Conservation (phyloP, 2,329 filamentous ascomycete genomes). For the Paecilomyces sp. region DNA sequence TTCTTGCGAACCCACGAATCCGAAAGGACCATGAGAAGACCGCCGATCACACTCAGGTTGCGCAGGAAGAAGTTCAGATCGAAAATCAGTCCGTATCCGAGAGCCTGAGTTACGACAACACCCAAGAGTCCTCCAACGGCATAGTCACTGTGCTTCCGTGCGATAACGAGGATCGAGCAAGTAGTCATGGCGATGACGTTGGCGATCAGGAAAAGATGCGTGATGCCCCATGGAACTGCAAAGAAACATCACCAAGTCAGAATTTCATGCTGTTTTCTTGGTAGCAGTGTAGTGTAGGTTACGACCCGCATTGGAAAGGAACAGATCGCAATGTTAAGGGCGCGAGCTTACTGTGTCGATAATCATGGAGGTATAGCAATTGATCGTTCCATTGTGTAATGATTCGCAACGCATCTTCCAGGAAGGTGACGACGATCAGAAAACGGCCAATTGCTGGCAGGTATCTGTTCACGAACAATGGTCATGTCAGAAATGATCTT, state of each 20-base stretch:
- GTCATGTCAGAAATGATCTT: constrained; percentile 17
- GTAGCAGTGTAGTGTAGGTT: neutral
- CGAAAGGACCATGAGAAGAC: constrained; percentile 93
- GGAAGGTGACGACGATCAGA: constrained; percentile 94
- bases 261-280: neutral
- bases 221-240: constrained; percentile 77
- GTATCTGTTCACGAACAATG: constrained; percentile 54
- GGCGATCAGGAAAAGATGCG: constrained; percentile 82
- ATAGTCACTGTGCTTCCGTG: constrained; percentile 86
- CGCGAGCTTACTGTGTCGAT: constrained; percentile 71
- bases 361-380: constrained; percentile 85
- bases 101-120: constrained; percentile 86
- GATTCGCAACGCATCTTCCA: constrained; percentile 93
- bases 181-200: constrained; percentile 84
- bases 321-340: constrained; percentile 1
- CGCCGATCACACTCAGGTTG: constrained; percentile 95
- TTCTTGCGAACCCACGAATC: constrained; percentile 98
- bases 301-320: neutral
- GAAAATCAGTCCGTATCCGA: constrained; percentile 96
- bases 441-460: constrained; percentile 94
- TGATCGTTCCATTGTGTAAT: constrained; percentile 97
- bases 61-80: constrained; percentile 99
- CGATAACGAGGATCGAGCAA: constrained; percentile 81
- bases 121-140: constrained; percentile 83
- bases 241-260: neutral